Evolutionary conservation across 1,139 yeast genomes (phyloP), one percentile per base, ranked within the genome.

Genomic region (Wickerhamomyces sp.): DNA sequence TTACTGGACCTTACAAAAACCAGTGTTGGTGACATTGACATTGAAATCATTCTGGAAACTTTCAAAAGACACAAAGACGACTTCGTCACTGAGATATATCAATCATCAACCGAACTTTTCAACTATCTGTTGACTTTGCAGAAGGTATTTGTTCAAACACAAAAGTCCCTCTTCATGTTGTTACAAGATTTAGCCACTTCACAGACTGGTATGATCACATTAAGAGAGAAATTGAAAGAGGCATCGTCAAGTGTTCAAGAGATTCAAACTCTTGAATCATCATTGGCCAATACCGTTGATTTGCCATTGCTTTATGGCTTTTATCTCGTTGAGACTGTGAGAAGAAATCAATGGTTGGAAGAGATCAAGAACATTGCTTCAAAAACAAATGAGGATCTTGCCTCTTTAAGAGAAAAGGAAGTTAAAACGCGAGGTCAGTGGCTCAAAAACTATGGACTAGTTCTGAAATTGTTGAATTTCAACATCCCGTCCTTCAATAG

Each of bases 301-400:
- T 56, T 88, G 33, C 96, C 97, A 0, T 61, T 86, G 26, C 60
- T 87, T 2, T 86, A 85, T 54, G 97, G 97, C 2, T 71, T 84
- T 20, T 69, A 79, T 54, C 54, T 86, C 17, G 71, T 88, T 28
- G 96, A 89, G 50, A 68, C 66, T 32, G 59, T 83, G 37, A 70
- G 94, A 35, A 78, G 91, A 42, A 62, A 64, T 28, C 78, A 76
- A 44, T 86, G 95, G 93, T 62, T 70, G 18, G 69, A 69, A 32
- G 72, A 72, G 32, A 58, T 82, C 28, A 68, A 70, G 37, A 69
- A 70, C 1, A 54, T 75, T 2, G 70, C 72, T 0, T 62, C 64
- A 25, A 70, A 68, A 35, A 65, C 80, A 0, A 72, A 77, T 25
- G 88, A 80, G 45, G 77, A 73, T 37, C 60, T 83, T 38, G 75